These are phyloP conservation scores for Conidiobolus coronatus DNA, from an alignment of 371 early-diverging fungal species.

Conservation along the genomic window DNA sequence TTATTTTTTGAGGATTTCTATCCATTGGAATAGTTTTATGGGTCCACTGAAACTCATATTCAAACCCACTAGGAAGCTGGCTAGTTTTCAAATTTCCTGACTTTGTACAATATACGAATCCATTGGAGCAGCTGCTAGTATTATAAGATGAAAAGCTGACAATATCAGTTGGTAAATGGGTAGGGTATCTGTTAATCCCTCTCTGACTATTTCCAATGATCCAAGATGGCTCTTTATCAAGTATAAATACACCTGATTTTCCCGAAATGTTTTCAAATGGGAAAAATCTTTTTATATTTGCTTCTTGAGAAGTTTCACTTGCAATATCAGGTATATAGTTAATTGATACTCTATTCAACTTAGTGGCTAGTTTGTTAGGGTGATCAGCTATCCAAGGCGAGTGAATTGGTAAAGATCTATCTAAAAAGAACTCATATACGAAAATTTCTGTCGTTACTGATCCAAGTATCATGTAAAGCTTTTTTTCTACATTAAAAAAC, in stretches of 20 bases:
- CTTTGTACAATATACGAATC: conserved; percentile 53
- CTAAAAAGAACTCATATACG: too few species aligned
- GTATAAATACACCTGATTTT: conserved; percentile 69
- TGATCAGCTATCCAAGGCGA: too few species aligned
- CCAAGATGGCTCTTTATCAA: conserved; percentile 61
- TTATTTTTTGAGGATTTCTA: too few species aligned
- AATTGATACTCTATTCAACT: too few species aligned
- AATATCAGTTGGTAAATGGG: conserved; percentile 18
- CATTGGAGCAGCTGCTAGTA: conserved; percentile 52
- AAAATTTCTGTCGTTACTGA: too few species aligned
- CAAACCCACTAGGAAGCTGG: conserved; percentile 1
- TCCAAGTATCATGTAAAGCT: too few species aligned
- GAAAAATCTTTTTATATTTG: conserved; percentile 15
- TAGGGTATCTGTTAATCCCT: conserved; percentile 6
- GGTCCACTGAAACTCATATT: background rate
- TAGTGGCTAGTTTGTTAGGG: too few species aligned
- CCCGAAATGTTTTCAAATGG: conserved; percentile 44
- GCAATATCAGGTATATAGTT: too few species aligned
- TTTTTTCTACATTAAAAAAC: too few species aligned
- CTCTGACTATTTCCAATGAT: conserved; percentile 34
- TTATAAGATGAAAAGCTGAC: conserved; percentile 59
- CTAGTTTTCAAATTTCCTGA: background rate
- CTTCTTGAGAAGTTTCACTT: too few species aligned
- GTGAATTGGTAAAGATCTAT: too few species aligned
- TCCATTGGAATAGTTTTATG: too few species aligned